Conservation (phyloP, 352 stramenopile genomes). For the Pythium dissotocum region DNA sequence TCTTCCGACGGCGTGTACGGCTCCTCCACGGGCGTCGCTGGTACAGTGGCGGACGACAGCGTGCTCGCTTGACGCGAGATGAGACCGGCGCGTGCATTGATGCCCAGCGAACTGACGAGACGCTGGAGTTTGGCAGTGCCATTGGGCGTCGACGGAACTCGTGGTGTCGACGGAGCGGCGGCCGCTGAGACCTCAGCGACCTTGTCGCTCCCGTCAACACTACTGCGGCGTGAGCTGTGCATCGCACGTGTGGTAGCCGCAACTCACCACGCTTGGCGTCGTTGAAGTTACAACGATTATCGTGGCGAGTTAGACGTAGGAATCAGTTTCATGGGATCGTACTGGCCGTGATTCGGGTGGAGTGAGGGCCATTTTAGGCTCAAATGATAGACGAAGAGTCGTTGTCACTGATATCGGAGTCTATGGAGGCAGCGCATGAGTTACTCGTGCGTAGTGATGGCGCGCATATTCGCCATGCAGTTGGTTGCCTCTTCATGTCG, state of each 20-base stretch:
- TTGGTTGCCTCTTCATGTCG: neutral
- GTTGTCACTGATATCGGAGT: neutral
- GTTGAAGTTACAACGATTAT: neutral
- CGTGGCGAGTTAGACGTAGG: neutral
- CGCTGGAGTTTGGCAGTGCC: constrained; percentile 15
- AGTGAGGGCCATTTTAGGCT: neutral
- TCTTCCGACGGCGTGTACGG: constrained; percentile 2
- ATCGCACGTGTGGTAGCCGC: neutral
- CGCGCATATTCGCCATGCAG: neutral
- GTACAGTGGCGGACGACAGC: neutral
- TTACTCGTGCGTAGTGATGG: neutral
- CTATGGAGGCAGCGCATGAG: neutral
- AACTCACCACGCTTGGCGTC: neutral
- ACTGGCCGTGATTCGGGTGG: neutral
- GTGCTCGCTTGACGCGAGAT: constrained; percentile 1
- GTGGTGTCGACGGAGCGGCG: neutral
- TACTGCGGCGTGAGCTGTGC: neutral
- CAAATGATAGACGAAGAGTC: neutral
- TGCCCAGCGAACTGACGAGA: neutral
- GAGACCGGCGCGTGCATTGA: neutral
- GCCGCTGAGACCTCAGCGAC: constrained; percentile 8
- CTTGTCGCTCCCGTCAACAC: constrained; percentile 5
- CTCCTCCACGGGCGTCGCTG: constrained; percentile 17
- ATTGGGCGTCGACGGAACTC: neutral
- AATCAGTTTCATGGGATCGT: constrained; percentile 4